phyloP scores from a whole-genome alignment of 2,329 filamentous ascomycete species.

The Thielaviopsis populi region DNA sequence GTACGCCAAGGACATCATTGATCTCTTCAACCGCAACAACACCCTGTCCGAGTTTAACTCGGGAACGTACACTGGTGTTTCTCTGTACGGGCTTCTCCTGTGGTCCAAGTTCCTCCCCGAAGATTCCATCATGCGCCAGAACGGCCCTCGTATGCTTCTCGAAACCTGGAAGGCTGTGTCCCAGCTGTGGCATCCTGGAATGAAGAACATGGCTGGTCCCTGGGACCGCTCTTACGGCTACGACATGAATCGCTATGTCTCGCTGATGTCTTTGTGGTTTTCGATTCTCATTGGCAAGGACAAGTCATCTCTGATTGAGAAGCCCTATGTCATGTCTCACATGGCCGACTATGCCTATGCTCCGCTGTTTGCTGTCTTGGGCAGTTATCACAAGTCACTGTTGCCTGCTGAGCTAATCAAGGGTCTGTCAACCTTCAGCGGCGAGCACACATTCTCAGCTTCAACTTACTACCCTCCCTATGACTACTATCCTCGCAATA shows the following conservation, averaged over 20 bases:
- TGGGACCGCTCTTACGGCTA: constrained; percentile 51
- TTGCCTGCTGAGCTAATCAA: constrained; percentile 29
- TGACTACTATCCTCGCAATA: constrained; percentile 41
- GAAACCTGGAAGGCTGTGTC: constrained; percentile 38
- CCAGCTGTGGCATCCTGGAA: constrained; percentile 40
- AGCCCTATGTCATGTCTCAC: constrained; percentile 42
- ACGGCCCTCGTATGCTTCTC: constrained; percentile 36
- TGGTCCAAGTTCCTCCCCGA: constrained; percentile 44
- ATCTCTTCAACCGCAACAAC: constrained; percentile 38
- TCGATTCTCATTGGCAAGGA: constrained; percentile 42
- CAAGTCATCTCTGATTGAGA: constrained; percentile 24
- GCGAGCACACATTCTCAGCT: constrained; percentile 37
- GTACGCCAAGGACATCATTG: constrained; percentile 40
- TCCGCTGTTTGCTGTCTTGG: constrained; percentile 40
- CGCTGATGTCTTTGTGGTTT: constrained; percentile 40
- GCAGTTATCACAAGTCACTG: constrained; percentile 33
- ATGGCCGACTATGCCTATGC: constrained; percentile 43
- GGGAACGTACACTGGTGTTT: constrained; percentile 48
- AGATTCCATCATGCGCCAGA: constrained; percentile 37
- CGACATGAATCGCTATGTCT: constrained; percentile 47
- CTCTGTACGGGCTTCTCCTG: constrained; percentile 41
- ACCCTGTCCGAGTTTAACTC: constrained; percentile 50
- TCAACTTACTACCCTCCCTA: constrained; percentile 43
- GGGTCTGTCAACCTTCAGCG: constrained; percentile 33
- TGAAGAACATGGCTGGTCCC: constrained; percentile 47